phyloP scores from a whole-genome alignment of 148 eudicot species.

The Persicaria maculosa region DNA sequence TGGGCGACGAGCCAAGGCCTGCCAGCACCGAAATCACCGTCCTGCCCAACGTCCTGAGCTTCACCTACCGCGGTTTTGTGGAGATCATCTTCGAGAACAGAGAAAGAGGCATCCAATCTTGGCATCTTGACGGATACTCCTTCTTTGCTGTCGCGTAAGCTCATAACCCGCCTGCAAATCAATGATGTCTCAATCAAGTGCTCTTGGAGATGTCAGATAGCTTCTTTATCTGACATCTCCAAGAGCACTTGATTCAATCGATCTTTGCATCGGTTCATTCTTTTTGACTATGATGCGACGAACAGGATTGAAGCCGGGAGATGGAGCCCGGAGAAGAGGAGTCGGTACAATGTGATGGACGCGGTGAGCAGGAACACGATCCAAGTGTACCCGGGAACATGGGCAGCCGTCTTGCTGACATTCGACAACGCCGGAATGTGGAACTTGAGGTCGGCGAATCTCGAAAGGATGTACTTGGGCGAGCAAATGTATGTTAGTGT shows the following conservation, averaged over 20 bases:
- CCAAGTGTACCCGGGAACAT: constrained; percentile 21
- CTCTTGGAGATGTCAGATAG: neutral
- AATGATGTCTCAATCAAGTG: neutral
- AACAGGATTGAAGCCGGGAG: constrained; percentile 19
- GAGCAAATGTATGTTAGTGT: constrained; percentile 23
- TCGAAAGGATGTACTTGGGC: constrained; percentile 21
- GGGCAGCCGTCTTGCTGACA: constrained; percentile 21
- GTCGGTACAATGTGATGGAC: constrained; percentile 23
- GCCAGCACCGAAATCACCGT: neutral
- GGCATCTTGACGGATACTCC: constrained; percentile 36
- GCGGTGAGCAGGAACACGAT: constrained; percentile 24
- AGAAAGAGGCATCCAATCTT: constrained; percentile 35
- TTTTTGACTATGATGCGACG: neutral
- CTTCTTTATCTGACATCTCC: neutral
- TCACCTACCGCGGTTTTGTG: constrained; percentile 27
- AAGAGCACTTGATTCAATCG: neutral
- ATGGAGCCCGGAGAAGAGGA: constrained; percentile 19
- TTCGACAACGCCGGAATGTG: constrained; percentile 27
- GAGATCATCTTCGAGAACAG: constrained; percentile 40
- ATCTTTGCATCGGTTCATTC: neutral
- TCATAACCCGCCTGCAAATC: neutral
- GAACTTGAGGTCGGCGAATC: constrained; percentile 21
- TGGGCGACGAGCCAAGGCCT: constrained; percentile 7
- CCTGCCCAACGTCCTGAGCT: constrained; percentile 25
- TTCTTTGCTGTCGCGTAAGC: constrained; percentile 38